A percentile compares a stretch with the other conserved stretches of the same genome.
These are phyloP conservation scores for Cnidoscolus chayamansa DNA, from an alignment of 441 rosid species.

Conservation along the genomic window DNA sequence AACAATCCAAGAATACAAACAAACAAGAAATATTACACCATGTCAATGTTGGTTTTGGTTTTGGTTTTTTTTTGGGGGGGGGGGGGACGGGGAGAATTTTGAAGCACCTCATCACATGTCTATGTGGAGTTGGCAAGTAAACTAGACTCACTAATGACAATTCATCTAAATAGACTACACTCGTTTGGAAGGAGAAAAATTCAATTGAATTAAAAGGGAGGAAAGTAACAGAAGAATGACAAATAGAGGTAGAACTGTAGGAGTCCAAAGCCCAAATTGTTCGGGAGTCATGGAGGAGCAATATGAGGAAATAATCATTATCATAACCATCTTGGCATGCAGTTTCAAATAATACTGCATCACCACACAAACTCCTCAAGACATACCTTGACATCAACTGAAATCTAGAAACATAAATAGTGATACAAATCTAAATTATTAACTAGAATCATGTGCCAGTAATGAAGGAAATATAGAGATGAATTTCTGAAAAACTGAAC, in stretches of 20 bases:
- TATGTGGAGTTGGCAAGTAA: no score
- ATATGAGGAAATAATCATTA: neutral
- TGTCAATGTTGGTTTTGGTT: neutral
- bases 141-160: neutral
- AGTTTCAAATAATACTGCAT: neutral
- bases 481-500: slow-evolving; percentile 3
- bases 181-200: neutral
- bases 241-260: neutral
- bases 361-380: neutral
- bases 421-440: neutral
- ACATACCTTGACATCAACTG: neutral
- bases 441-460: neutral
- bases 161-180: neutral
- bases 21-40: neutral
- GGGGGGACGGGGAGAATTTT: no score
- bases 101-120: neutral
- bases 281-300: neutral
- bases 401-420: neutral
- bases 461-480: neutral
- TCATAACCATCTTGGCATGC: neutral
- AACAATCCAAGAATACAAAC: neutral
- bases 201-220: neutral
- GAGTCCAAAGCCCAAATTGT: neutral
- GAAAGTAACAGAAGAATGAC: neutral
- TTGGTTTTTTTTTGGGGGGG: no score